phyloP scores from a whole-genome alignment of 2,329 filamentous ascomycete genomes.

The Claviceps sp. region DNA sequence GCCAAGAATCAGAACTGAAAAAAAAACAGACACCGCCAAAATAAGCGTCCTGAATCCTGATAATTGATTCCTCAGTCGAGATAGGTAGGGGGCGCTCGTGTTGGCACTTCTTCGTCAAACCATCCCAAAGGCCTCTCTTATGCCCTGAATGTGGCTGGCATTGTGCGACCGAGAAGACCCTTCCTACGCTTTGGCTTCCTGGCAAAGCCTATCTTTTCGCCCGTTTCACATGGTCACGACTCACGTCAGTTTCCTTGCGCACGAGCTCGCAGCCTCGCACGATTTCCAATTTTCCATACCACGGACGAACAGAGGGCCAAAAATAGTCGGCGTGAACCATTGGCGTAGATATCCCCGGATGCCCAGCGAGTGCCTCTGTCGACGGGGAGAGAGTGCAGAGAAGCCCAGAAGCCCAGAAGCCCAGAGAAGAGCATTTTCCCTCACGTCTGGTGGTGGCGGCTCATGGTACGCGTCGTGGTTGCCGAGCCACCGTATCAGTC shows the following conservation, averaged over 20 bases:
- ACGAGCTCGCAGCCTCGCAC: not conserved
- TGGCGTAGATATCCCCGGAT: too few species aligned
- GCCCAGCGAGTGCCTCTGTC: too few species aligned
- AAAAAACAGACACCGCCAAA: not conserved
- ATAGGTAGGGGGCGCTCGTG: not conserved
- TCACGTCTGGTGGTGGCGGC: not conserved
- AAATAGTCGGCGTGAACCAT: too few species aligned
- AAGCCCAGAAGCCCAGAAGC: too few species aligned
- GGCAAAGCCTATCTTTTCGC: not conserved
- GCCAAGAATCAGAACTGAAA: not conserved
- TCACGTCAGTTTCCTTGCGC: not conserved
- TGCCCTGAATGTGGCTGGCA: not conserved
- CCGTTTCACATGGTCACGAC: not conserved
- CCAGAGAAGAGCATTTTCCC: too few species aligned
- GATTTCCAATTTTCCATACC: not conserved
- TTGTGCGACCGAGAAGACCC: not conserved
- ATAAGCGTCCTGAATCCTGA: too few species aligned
- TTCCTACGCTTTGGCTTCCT: not conserved
- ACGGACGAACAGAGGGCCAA: not conserved
- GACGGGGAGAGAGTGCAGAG: too few species aligned
- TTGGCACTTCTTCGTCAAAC: not conserved
- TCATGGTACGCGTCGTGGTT: not conserved
- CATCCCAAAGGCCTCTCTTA: not conserved
- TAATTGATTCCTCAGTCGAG: not conserved
- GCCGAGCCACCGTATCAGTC: not conserved